Evolutionary conservation across 495 filamentous ascomycete genomes (phyloP).

Genomic region (Saxophila tyrrhenica): DNA sequence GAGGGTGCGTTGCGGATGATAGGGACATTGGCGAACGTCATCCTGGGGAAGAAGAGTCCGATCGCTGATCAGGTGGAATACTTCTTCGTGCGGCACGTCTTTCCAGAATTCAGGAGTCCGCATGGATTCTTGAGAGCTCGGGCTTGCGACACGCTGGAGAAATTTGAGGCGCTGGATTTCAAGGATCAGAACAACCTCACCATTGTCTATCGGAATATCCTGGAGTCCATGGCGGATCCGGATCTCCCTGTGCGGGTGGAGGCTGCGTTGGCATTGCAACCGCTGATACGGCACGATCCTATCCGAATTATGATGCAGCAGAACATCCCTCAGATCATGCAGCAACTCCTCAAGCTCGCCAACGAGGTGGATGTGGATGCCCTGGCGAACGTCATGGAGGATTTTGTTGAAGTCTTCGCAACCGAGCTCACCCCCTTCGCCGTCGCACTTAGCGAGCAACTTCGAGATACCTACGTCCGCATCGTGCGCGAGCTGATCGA

Average conservation of each 20-base stretch:
- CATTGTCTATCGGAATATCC: conserved; percentile 88
- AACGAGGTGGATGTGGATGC: conserved; percentile 94
- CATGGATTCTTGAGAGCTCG: conserved; percentile 90
- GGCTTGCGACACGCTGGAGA: conserved; percentile 93
- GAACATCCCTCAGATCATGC: conserved; percentile 99
- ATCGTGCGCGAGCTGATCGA: conserved; percentile 87
- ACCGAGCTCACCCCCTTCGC: conserved; percentile 92
- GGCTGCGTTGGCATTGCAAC: conserved; percentile 86
- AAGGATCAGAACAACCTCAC: conserved; percentile 89
- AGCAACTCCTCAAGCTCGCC: conserved; percentile 89
- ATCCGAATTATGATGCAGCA: conserved; percentile 92
- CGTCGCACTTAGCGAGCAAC: conserved; percentile 91
- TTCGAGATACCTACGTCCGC: conserved; percentile 89
- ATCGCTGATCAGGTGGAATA: conserved; percentile 98
- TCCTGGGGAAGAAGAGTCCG: conserved; percentile 93
- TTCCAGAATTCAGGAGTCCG: conserved; percentile 89
- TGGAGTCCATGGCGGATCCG: conserved; percentile 90
- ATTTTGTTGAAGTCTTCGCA: conserved; percentile 97
- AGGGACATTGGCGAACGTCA: conserved; percentile 83
- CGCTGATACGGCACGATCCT: conserved; percentile 86
- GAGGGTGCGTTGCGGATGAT: conserved; percentile 97
- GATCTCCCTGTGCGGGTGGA: conserved; percentile 89
- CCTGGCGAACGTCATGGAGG: conserved; percentile 97
- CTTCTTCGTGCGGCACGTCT: conserved; percentile 95
- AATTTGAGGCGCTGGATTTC: conserved; percentile 94